Percentiles rank a stretch among this genome's conserved stretches.
phyloP scores from a whole-genome alignment of 345 rosid species.

The Euphorbia peplus region DNA sequence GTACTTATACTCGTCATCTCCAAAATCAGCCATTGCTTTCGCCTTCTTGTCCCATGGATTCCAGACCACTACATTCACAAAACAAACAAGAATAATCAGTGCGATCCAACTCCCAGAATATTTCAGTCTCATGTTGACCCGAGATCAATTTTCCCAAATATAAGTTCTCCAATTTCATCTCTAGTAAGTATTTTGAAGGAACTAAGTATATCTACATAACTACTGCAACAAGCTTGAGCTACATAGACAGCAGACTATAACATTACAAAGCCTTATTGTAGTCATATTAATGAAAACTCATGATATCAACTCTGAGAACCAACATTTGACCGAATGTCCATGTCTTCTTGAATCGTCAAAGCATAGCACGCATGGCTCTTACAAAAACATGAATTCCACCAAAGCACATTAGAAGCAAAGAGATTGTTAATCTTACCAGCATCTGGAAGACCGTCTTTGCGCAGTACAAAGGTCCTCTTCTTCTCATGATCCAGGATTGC shows the following conservation, averaged over 20 bases:
- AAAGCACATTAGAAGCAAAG: not conserved
- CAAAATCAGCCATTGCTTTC: conserved; percentile 22
- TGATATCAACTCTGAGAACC: no score
- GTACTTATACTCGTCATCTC: conserved; percentile 78
- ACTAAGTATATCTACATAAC: no score
- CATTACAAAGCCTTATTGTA: no score
- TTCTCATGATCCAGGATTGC: conserved; percentile 92
- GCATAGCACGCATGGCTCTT: not conserved
- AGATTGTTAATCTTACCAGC: conserved; percentile 57
- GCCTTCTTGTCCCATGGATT: conserved; percentile 34
- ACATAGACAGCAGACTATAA: no score
- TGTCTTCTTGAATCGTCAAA: not conserved
- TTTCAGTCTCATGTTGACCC: not conserved
- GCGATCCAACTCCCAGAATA: not conserved
- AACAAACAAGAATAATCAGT: not conserved
- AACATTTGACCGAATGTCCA: not conserved
- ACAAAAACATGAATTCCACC: not conserved
- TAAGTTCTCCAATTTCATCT: not conserved
- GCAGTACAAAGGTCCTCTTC: conserved; percentile 89
- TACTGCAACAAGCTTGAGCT: no score
- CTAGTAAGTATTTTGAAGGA: not conserved
- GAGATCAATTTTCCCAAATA: not conserved
- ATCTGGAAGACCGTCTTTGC: conserved; percentile 96
- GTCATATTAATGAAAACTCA: no score
- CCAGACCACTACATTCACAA: conserved; percentile 26